Conservation (phyloP, 768 basidiomycete species). For the Suillus fuscotomentosus region DNA sequence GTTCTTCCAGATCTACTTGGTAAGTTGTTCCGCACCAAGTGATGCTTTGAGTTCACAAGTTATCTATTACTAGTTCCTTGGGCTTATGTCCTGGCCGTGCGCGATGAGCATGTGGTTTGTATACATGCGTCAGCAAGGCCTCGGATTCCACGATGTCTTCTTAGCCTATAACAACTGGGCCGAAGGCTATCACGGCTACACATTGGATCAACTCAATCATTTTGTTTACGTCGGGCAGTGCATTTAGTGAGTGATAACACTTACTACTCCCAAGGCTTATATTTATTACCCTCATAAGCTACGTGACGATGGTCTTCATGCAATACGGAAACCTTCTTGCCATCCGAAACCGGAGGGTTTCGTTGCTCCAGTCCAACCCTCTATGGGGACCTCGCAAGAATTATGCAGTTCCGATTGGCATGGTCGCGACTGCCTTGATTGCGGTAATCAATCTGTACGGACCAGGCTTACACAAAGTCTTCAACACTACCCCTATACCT, state of each 20-base stretch:
- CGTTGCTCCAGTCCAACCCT: conserved; percentile 42
- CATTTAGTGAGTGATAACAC: conserved; percentile 36
- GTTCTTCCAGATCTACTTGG: conserved; percentile 47
- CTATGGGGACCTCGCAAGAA: conserved; percentile 49
- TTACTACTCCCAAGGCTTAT: background rate
- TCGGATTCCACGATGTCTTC: conserved; percentile 37
- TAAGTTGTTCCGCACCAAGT: conserved; percentile 21
- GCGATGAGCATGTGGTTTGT: conserved; percentile 43
- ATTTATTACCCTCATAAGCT: conserved; percentile 26
- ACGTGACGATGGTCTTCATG: conserved; percentile 47
- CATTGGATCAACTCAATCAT: conserved; percentile 25
- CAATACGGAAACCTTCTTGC: conserved; percentile 43
- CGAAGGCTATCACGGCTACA: conserved; percentile 34
- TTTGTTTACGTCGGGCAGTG: conserved; percentile 45
- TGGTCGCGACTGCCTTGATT: conserved; percentile 41
- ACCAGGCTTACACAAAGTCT: conserved; percentile 41
- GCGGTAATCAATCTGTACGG: conserved; percentile 45
- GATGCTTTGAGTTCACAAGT: background rate
- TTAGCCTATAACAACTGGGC: conserved; percentile 41
- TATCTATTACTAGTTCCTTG: conserved; percentile 34
- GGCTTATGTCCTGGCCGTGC: conserved; percentile 46
- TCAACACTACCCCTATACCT: conserved; percentile 42
- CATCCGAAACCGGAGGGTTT: conserved; percentile 44
- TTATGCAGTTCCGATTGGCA: conserved; percentile 34
- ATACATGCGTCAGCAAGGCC: conserved; percentile 38